phyloP scores from a whole-genome alignment of 140 eudicot genomes.

The Anethum foeniculum region DNA sequence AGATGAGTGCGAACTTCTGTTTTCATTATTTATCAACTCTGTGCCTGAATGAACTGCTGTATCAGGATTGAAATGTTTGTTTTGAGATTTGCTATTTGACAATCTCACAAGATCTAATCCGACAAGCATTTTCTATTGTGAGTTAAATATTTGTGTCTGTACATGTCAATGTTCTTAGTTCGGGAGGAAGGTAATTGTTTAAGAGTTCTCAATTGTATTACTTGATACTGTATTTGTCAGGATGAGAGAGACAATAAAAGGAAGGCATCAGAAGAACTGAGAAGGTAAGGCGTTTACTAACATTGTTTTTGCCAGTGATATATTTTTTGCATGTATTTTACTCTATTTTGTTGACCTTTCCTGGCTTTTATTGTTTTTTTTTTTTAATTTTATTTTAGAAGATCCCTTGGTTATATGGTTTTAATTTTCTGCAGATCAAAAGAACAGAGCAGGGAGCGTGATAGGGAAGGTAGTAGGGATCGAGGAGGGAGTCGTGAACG shows the following conservation, averaged over 20 bases:
- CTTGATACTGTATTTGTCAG: constrained; percentile 35
- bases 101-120: constrained; percentile 6
- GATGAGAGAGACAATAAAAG: constrained; percentile 75
- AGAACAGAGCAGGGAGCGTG: constrained; percentile 54
- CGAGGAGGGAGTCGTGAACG: constrained; percentile 48
- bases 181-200: not conserved
- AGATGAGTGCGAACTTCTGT: not conserved
- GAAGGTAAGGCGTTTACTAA: constrained; percentile 36
- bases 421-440: constrained; percentile 45
- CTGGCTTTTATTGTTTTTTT: not conserved
- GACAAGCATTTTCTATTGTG: not conserved
- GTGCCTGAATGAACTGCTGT: constrained; percentile 1
- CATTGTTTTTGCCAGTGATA: not conserved
- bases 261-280: constrained; percentile 71
- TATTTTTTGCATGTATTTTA: not conserved
- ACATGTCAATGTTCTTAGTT: not conserved
- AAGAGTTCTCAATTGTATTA: constrained; percentile 9
- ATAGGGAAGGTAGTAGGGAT: constrained; percentile 73
- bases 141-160: not conserved
- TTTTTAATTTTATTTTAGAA: not conserved
- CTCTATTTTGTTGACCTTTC: not conserved
- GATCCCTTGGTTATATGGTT: not conserved
- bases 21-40: not conserved
- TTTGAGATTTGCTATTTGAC: constrained; percentile 1
- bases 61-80: constrained; percentile 1